phyloP scores from a whole-genome alignment of 2,329 filamentous ascomycete genomes.

The Phialocephala sp. region DNA sequence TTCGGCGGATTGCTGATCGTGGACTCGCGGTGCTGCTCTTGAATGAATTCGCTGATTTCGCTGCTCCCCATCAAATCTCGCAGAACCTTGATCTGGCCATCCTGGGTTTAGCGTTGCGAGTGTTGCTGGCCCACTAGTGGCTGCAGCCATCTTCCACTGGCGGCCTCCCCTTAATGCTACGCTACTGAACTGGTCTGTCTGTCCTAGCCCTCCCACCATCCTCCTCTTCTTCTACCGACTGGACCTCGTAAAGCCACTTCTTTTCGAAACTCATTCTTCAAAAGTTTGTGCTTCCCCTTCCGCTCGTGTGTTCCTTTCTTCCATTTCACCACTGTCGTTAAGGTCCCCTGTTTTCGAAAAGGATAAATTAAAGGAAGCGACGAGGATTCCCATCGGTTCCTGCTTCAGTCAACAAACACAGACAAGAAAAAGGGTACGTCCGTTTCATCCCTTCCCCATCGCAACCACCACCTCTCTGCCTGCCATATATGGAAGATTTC shows the following conservation, averaged over 20 bases:
- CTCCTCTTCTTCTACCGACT: constrained; percentile 10
- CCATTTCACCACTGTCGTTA: constrained; percentile 39
- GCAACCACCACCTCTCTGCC: constrained; percentile 9
- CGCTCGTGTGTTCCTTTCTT: constrained; percentile 29
- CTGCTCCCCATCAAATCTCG: constrained; percentile 14
- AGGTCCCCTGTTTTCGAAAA: constrained; percentile 25
- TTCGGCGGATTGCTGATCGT: background rate
- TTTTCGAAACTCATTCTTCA: constrained; percentile 28
- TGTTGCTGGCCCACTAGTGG: no score
- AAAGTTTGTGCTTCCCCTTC: constrained; percentile 21
- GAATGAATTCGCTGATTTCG: background rate
- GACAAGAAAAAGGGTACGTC: constrained; percentile 23
- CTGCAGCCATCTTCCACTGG: background rate
- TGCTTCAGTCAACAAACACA: constrained; percentile 25
- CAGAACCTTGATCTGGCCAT: constrained; percentile 2
- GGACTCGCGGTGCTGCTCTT: background rate
- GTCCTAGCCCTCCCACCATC: background rate
- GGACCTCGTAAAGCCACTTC: constrained; percentile 28
- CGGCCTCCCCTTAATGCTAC: background rate
- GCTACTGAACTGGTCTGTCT: background rate
- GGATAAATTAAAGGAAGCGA: constrained; percentile 5
- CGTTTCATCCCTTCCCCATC: constrained; percentile 17
- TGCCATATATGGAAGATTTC: constrained; percentile 4
- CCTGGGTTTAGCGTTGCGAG: background rate
- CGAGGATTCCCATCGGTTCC: constrained; percentile 12